Percentiles rank a stretch among this genome's conserved stretches.
These are phyloP conservation scores for Wilcoxina mikolae DNA, from an alignment of 495 filamentous ascomycete species.

Conservation along the genomic window DNA sequence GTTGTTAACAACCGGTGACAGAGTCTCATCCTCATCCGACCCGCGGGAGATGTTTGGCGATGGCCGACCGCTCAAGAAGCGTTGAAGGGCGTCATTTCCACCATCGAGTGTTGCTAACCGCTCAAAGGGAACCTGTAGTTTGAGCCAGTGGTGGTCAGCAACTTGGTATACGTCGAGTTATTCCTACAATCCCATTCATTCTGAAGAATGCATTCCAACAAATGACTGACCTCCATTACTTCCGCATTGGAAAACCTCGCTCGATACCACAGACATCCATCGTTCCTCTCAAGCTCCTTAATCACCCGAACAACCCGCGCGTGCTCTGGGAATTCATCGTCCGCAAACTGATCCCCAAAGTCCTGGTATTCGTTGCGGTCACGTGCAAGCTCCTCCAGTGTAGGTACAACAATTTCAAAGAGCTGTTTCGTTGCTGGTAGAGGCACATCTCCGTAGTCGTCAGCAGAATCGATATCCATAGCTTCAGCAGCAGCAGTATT, in stretches of 20 bases:
- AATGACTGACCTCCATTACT: neutral
- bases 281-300: slow-evolving; percentile 4
- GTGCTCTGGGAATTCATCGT: neutral
- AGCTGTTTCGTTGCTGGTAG: neutral
- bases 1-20: neutral
- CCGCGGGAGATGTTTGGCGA: neutral
- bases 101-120: slow-evolving; percentile 10
- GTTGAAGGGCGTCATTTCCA: slow-evolving; percentile 9
- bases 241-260: slow-evolving; percentile 13
- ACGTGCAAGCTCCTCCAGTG: slow-evolving; percentile 10
- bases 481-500: neutral
- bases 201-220: neutral
- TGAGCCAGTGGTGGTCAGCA: neutral
- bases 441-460: neutral
- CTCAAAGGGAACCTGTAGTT: slow-evolving; percentile 17
- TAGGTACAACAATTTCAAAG: slow-evolving; percentile 8
- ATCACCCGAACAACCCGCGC: slow-evolving; percentile 1
- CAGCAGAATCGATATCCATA: neutral
- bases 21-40: neutral
- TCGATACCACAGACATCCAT: slow-evolving; percentile 14
- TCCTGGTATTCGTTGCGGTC: slow-evolving; percentile 13
- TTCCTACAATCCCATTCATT: neutral
- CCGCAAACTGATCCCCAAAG: neutral
- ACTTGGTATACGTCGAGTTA: neutral
- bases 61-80: neutral